Percentiles rank a stretch among this genome's conserved stretches.
These are phyloP conservation scores for Eustoma russellianum DNA, from an alignment of 257 asterid species.

Conservation along the genomic window DNA sequence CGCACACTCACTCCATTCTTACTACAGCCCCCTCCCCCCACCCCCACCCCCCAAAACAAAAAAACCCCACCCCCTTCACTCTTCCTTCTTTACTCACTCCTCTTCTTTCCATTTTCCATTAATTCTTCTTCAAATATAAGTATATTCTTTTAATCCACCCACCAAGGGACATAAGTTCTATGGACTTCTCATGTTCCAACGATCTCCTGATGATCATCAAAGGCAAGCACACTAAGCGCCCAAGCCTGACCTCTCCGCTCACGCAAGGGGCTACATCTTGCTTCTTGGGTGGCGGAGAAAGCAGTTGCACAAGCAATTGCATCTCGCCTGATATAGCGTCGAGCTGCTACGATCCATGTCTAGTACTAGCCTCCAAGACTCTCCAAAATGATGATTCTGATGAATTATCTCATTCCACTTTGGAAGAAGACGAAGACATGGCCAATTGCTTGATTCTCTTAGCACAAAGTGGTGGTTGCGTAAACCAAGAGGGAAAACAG, in stretches of 20 bases:
- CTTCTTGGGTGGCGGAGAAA: conserved; percentile 36
- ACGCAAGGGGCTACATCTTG: conserved; percentile 19
- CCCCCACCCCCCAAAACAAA: conserved; percentile 10
- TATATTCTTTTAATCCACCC: too few species aligned
- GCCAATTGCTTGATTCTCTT: conserved; percentile 79
- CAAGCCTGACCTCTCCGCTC: conserved; percentile 28
- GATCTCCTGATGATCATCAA: conserved; percentile 40
- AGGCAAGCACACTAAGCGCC: conserved; percentile 58
- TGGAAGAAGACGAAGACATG: conserved; percentile 57
- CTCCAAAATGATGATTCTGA: too few species aligned
- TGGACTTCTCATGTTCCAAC: conserved; percentile 20
- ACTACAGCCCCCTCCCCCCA: conserved; percentile 31
- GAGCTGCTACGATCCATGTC: too few species aligned
- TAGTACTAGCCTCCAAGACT: too few species aligned
- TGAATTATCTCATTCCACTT: conserved; percentile 21
- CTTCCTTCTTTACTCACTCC: conserved; percentile 14
- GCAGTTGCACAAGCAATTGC: conserved; percentile 11
- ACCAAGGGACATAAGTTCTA: conserved; percentile 12
- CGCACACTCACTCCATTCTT: conserved; percentile 24
- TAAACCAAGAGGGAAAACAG: conserved; percentile 15
- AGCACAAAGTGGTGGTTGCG: conserved; percentile 37
- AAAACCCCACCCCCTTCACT: too few species aligned
- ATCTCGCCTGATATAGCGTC: neutral
- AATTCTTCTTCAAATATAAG: neutral
- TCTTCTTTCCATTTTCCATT: conserved; percentile 6